phyloP scores from a whole-genome alignment of 805 yeast genomes.

The Suhomyces prunicola region DNA sequence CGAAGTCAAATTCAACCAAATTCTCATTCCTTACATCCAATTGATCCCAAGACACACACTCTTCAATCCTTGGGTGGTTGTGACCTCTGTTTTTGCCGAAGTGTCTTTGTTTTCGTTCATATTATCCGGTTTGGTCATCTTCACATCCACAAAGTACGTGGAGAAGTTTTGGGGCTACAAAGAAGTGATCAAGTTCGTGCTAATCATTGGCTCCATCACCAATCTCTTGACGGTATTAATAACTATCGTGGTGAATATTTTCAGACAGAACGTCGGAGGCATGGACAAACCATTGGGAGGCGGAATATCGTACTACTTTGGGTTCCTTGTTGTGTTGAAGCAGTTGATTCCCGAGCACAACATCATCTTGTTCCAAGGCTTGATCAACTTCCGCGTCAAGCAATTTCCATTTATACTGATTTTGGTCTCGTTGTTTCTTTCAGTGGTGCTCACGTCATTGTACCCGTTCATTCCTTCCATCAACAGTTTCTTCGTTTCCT shows the following conservation, averaged over 20 bases:
- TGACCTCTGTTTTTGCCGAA: slow-evolving; percentile 65
- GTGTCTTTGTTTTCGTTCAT: slow-evolving; percentile 45
- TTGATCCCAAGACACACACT: slow-evolving; percentile 58
- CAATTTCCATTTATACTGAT: slow-evolving; percentile 54
- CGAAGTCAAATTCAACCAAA: slow-evolving; percentile 28
- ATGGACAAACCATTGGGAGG: slow-evolving; percentile 50
- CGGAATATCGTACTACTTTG: slow-evolving; percentile 50
- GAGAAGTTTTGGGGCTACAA: slow-evolving; percentile 50
- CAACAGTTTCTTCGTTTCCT: slow-evolving; percentile 62
- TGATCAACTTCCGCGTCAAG: slow-evolving; percentile 51
- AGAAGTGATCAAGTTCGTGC: slow-evolving; percentile 49
- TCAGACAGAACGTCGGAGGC: slow-evolving; percentile 31
- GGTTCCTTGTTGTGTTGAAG: slow-evolving; percentile 55
- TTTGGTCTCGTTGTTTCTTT: slow-evolving; percentile 33
- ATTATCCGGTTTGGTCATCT: slow-evolving; percentile 35
- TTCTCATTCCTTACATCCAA: slow-evolving; percentile 57
- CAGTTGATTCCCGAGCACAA: slow-evolving; percentile 59
- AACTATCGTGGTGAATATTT: slow-evolving; percentile 36
- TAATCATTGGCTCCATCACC: slow-evolving; percentile 54
- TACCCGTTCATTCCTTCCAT: slow-evolving; percentile 56
- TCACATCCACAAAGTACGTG: slow-evolving; percentile 42
- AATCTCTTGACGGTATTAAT: slow-evolving; percentile 50
- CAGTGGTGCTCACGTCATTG: slow-evolving; percentile 29
- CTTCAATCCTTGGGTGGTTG: slow-evolving; percentile 61
- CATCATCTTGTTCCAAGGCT: slow-evolving; percentile 45